phyloP scores from a whole-genome alignment of 306 rosid genomes.

The Cyamopsis tetragonoloba region DNA sequence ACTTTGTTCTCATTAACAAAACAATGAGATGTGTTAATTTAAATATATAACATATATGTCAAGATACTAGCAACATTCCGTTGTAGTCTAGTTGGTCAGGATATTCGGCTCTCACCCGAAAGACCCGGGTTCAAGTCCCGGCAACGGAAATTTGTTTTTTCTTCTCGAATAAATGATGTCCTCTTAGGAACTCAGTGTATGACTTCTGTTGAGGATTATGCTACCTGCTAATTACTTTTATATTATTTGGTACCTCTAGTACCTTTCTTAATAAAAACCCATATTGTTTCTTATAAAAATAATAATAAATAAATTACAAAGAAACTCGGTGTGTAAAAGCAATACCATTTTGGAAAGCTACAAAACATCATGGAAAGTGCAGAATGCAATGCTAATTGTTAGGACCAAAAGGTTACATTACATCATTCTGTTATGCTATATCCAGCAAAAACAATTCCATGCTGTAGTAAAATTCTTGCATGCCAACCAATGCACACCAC shows the following conservation, averaged over 20 bases:
- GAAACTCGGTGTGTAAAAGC: not conserved
- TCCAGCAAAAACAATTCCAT: slow-evolving; percentile 8
- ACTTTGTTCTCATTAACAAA: too few relatives aligned
- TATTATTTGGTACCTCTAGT: too few relatives aligned
- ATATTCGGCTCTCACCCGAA: slow-evolving; percentile 50
- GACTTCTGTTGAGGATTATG: too few relatives aligned
- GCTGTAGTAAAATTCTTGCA: slow-evolving; percentile 5
- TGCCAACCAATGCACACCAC: slow-evolving; percentile 9
- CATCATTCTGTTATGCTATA: not conserved
- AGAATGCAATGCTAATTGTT: not conserved
- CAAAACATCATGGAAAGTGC: not conserved
- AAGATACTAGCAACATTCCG: too few relatives aligned
- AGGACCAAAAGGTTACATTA: not conserved
- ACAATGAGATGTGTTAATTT: too few relatives aligned
- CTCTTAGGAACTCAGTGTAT: too few relatives aligned
- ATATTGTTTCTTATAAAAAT: too few relatives aligned
- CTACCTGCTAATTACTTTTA: too few relatives aligned
- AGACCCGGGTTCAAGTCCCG: slow-evolving; percentile 57
- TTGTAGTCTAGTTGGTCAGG: slow-evolving; percentile 60
- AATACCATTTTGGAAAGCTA: not conserved
- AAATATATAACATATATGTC: too few relatives aligned
- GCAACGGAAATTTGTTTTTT: slow-evolving; percentile 36
- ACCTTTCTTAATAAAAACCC: too few relatives aligned
- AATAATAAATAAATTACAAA: not conserved
- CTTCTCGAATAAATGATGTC: too few relatives aligned